Evolutionary conservation across 108 stramenopile genomes (phyloP).

Genomic region (Aurantiochytrium sp.): DNA sequence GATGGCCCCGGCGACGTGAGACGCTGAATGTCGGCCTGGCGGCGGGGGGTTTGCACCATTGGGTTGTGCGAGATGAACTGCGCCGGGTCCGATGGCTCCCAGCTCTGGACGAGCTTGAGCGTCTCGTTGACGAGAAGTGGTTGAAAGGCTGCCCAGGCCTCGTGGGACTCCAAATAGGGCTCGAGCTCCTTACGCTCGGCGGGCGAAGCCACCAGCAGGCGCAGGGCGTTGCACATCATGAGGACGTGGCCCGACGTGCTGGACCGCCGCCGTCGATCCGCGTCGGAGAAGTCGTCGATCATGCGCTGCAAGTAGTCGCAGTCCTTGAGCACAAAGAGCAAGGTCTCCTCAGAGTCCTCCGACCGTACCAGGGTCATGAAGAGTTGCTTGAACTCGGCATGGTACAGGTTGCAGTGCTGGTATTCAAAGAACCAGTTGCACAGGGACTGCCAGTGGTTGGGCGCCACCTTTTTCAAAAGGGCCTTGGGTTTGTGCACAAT

Average conservation of each 20-base stretch:
- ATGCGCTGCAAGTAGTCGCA: background rate
- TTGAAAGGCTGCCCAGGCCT: background rate
- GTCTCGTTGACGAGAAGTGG: background rate
- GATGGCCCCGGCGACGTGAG: background rate
- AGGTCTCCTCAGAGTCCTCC: background rate
- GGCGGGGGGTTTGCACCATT: background rate
- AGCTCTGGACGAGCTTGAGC: background rate
- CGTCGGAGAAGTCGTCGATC: background rate
- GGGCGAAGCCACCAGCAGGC: background rate
- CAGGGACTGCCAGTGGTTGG: background rate
- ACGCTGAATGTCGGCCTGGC: background rate
- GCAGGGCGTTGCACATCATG: constrained; percentile 11
- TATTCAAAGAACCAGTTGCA: constrained; percentile 2
- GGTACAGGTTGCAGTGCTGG: background rate
- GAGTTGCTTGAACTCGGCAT: background rate
- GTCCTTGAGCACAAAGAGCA: background rate
- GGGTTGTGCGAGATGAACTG: background rate
- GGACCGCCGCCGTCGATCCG: background rate
- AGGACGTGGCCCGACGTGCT: constrained; percentile 3
- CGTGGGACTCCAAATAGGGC: background rate
- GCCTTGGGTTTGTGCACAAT: background rate
- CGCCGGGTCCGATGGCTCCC: background rate
- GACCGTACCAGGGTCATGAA: background rate
- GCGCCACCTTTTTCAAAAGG: constrained; percentile 1
- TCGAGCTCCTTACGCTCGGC: background rate